Evolutionary conservation across 805 yeast species (phyloP).

Genomic region (Yamadazyma sp.): DNA sequence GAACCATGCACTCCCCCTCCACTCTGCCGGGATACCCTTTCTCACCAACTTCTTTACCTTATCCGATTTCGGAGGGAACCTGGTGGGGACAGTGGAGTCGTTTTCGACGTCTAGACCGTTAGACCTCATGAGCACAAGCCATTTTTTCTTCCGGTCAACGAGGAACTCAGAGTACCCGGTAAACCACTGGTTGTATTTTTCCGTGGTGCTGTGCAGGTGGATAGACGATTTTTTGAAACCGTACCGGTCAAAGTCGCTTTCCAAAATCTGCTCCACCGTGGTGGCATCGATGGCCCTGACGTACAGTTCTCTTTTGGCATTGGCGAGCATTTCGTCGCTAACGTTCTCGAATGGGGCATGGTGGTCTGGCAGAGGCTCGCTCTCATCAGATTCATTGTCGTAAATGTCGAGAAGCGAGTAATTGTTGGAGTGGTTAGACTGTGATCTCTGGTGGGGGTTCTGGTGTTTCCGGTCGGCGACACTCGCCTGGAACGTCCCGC

Average conservation of each 20-base stretch:
- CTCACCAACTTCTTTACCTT: constrained; percentile 79
- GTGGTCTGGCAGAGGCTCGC: background rate
- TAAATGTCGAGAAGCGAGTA: constrained; percentile 41
- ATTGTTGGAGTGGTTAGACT: constrained; percentile 33
- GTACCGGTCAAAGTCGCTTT: constrained; percentile 59
- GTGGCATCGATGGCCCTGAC: constrained; percentile 11
- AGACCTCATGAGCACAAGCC: constrained; percentile 67
- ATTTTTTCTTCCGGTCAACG: constrained; percentile 66
- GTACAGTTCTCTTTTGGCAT: constrained; percentile 12
- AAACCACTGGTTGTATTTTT: constrained; percentile 78
- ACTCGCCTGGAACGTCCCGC: no score
- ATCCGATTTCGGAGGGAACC: constrained; percentile 78
- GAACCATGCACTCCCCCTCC: constrained; percentile 98
- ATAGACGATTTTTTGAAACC: constrained; percentile 76
- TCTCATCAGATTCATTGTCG: constrained; percentile 17
- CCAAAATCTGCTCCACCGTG: constrained; percentile 15
- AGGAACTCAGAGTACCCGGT: constrained; percentile 60
- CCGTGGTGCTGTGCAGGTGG: constrained; percentile 44
- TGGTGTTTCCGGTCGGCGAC: no score
- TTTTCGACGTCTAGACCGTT: constrained; percentile 58
- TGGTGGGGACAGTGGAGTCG: constrained; percentile 39
- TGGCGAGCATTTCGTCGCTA: constrained; percentile 9
- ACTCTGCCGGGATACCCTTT: constrained; percentile 93
- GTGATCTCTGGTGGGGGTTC: constrained; percentile 31
- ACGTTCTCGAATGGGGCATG: background rate